Evolutionary conservation across 495 filamentous ascomycete genomes (phyloP), one percentile per base, ranked within the genome.

Genomic region (Talaromyces adpressus): DNA sequence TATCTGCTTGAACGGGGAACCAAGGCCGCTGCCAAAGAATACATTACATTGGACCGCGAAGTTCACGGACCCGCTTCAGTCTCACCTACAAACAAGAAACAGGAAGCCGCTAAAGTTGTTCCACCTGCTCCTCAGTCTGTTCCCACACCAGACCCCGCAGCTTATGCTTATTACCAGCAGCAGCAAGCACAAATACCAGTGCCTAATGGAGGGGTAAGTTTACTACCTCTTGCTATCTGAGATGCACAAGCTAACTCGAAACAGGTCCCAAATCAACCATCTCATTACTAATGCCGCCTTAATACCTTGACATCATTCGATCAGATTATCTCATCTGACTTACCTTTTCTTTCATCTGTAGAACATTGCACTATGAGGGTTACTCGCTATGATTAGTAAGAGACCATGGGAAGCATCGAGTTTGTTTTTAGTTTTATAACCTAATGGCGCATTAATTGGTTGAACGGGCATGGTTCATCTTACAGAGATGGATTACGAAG

Each of bases 1-100:
- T 98, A 95, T 71, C 78, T 99, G 27, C 86, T 94, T 54, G 87
- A 97, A 66, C 80, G 91, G 57, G 92, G 93, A 1, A 86, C 85
- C n/a, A 87, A 90, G 64, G 87, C 91, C 41, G 84, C 90, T 0
- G 91, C 91, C 71, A 93, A 93, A 73, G 89, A 94, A 69, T 96
- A 91, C 71, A 79, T 98, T 75, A 75, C 76, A 53, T 73, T 99
- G 32, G 94, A 99, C 72, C 84, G 86, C 41, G 90, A 97, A 72
- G 80, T 97, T 30, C 92, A 93, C 69, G 94, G 95, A 5, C 77
- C 79, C 18, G 66, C 69, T 1, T 80, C 77, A 22, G 77, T 81
- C 16, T 62, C 64, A 9, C 67, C 76, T 56, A 60, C 67, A 30
- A 64, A 69, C 52, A 74, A 75, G 57, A 72, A 72, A 22, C 72